These are phyloP conservation scores for Erucastrum elatum DNA, from an alignment of 345 rosid species.

Conservation along the genomic window DNA sequence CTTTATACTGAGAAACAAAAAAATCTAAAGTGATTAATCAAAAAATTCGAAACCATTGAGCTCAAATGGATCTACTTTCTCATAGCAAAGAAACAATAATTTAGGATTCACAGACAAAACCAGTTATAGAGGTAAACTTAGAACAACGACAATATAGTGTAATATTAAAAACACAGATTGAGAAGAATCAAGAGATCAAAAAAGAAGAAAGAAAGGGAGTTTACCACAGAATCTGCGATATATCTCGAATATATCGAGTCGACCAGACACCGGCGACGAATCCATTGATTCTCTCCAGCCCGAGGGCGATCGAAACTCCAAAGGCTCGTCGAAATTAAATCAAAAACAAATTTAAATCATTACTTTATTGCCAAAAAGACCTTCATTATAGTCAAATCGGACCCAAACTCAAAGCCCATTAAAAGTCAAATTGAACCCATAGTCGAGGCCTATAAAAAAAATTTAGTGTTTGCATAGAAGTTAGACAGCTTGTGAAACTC, in stretches of 20 bases:
- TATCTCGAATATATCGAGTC: conserved; percentile 56
- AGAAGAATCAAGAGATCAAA: not conserved
- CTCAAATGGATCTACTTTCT: not conserved
- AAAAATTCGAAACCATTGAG: not conserved
- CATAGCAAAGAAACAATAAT: not conserved
- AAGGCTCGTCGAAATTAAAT: too few relatives aligned
- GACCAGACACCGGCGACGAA: conserved; percentile 37
- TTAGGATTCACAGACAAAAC: not conserved
- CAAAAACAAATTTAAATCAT: too few relatives aligned
- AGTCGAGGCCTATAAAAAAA: too few relatives aligned
- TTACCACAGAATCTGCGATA: conserved; percentile 65
- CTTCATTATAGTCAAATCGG: not conserved
- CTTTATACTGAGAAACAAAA: not conserved
- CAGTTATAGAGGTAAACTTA: too few relatives aligned
- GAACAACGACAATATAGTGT: too few relatives aligned
- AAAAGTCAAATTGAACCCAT: not conserved
- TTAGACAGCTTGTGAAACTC: too few relatives aligned
- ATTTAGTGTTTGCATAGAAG: too few relatives aligned
- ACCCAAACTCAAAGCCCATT: not conserved
- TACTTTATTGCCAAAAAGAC: too few relatives aligned
- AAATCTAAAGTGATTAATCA: too few relatives aligned
- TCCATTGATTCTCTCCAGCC: conserved; percentile 44
- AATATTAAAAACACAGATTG: too few relatives aligned
- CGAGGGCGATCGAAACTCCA: conserved; percentile 9
- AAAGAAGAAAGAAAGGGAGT: not conserved